These are phyloP conservation scores for Beauveria sp. DNA, from an alignment of 2,329 filamentous ascomycete species.

Conservation along the genomic window DNA sequence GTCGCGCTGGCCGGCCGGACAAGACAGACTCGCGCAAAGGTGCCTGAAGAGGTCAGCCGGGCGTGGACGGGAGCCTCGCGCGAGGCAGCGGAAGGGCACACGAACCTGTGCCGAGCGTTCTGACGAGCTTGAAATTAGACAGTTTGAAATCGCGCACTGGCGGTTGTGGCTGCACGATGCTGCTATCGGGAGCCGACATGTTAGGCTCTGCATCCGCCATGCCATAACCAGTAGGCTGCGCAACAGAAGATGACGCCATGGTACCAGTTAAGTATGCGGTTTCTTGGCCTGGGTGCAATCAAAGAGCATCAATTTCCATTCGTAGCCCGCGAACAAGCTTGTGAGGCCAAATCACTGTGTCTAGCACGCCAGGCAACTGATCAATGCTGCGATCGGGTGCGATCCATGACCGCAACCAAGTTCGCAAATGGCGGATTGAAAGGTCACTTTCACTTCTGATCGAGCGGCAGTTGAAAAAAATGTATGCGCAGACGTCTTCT, in stretches of 20 bases:
- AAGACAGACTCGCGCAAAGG: conserved; percentile 76
- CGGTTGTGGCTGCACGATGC: conserved; percentile 16
- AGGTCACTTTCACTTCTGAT: background rate
- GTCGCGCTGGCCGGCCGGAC: conserved; percentile 54
- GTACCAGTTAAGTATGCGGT: background rate
- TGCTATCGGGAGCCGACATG: background rate
- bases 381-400: background rate
- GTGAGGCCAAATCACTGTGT: background rate
- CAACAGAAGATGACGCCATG: conserved; percentile 8
- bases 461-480: background rate
- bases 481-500: background rate
- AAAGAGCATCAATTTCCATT: background rate
- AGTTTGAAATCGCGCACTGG: conserved; percentile 24
- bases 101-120: conserved; percentile 68
- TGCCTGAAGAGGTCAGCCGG: conserved; percentile 39
- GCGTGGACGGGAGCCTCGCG: background rate
- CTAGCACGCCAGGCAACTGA: conserved; percentile 1
- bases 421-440: background rate
- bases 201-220: background rate
- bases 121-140: conserved; percentile 61
- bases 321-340: background rate
- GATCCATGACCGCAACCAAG: conserved; percentile 5
- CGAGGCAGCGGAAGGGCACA: conserved; percentile 17
- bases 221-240: conserved; percentile 1
- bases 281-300: background rate